Evolutionary conservation across 2,329 filamentous ascomycete genomes (phyloP).

Genomic region (Microsporum audouinii): DNA sequence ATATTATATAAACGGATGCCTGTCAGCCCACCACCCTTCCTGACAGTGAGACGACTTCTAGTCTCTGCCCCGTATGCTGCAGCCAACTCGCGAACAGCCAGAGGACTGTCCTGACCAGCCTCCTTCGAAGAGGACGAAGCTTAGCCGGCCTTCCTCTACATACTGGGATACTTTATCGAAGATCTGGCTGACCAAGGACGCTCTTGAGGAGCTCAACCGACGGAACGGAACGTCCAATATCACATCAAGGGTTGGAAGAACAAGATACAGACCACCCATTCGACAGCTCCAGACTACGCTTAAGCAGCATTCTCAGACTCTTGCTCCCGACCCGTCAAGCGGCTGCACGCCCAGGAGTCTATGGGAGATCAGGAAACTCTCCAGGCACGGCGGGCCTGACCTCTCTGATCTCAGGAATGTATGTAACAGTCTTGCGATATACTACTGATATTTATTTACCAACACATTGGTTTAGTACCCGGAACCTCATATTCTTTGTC

Average conservation of each 20-base stretch:
- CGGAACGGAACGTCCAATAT: conserved; percentile 7
- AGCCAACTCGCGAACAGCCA: background rate
- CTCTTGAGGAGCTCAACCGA: conserved; percentile 17
- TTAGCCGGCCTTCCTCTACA: background rate
- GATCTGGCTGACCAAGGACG: conserved; percentile 1
- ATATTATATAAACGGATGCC: too few species aligned
- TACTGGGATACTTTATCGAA: conserved; percentile 20
- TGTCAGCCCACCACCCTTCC: too few species aligned
- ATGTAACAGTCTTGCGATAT: background rate
- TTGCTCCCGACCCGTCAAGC: background rate
- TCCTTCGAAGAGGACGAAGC: background rate
- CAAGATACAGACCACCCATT: background rate
- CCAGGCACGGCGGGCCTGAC: conserved; percentile 9
- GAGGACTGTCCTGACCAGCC: background rate
- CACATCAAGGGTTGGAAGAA: conserved; percentile 1
- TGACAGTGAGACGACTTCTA: too few species aligned
- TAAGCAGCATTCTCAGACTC: conserved; percentile 5
- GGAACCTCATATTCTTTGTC: background rate
- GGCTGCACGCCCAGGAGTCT: background rate
- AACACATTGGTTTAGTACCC: background rate
- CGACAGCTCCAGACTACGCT: background rate
- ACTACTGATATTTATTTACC: background rate
- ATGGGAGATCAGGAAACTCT: conserved; percentile 6
- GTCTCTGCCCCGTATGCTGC: background rate
- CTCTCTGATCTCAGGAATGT: conserved; percentile 13